Base-by-base conservation (phyloP, 306 rosid genomes). In the Lagenaria siceraria region DNA sequence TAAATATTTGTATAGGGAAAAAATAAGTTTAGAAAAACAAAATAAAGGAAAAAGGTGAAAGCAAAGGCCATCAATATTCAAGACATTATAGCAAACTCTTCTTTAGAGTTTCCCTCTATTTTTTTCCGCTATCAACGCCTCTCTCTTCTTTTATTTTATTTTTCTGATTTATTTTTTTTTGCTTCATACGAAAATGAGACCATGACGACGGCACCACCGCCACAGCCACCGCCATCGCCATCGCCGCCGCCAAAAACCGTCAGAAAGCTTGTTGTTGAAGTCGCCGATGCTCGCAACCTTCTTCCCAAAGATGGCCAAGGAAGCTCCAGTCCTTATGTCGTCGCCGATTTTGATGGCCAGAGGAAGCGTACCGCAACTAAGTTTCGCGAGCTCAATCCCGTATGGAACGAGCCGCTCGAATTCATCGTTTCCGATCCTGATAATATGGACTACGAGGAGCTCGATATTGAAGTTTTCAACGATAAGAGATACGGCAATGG, bases 231-330 rank as follows among this genome's bases (percentile, higher is more conserved):
- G 15, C 55, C 55, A 1, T 18, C 2, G n/a, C 55, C 55, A 2
- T 2, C 60, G 49, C 14, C 77, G 7, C 86, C 33, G 31, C 35
- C 85, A 36, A 74, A 29, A 24, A 76, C 80, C 1, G 73, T 85
- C 29, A 76, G 96, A 46, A 95, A 89, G 80, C 83, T 95, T 14
- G 75, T 85, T 7, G 90, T 95, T 6, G 99, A 92, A 42, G 93
- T 95, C 4, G 51, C 86, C 4, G 97, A 95, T 38, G 99, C 97
- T 2, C 96, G 93, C 3, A 87, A 90, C 68, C 97, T 95, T 2
- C 93, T 95, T 25, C 97, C 99, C 2, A 95, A 92, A 49, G 99
- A 95, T 84, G 99, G 99, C 0, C 99, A 95, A 25, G 97, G 99
- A 21, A 90, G 97, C 77, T 91, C 99, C 0, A 95, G 99, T 79